These are phyloP conservation scores for Ogataea kodamae DNA, from an alignment of 805 yeast genomes.

Conservation along the genomic window DNA sequence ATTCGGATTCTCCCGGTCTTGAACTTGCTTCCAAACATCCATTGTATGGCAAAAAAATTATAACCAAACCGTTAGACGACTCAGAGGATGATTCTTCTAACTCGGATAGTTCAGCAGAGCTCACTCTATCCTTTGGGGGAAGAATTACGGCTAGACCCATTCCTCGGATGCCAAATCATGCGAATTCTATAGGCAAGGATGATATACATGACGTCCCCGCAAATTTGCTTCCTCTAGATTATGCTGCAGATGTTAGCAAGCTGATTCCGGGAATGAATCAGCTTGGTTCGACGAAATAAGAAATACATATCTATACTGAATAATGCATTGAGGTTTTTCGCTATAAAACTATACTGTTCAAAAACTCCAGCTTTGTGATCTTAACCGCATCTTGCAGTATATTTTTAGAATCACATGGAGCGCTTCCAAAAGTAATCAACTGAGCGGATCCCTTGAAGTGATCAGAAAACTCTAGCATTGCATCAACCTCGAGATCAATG, in stretches of 20 bases:
- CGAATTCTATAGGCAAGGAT: conserved; percentile 4
- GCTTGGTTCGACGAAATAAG: conserved; percentile 5
- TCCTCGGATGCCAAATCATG: conserved; percentile 3
- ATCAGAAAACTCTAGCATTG: conserved; percentile 8
- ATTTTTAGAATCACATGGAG: conserved; percentile 1
- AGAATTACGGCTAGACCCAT: conserved; percentile 1
- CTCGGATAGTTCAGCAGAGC: conserved; percentile 20
- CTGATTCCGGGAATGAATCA: conserved; percentile 13
- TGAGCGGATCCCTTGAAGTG: conserved; percentile 8
- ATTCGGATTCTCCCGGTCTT: too few relatives aligned
- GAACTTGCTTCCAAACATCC: conserved; percentile 11
- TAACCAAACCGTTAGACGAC: background rate
- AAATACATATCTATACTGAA: conserved; percentile 1
- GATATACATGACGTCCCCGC: conserved; percentile 16
- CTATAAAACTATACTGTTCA: conserved; percentile 11
- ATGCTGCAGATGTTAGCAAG: conserved; percentile 9
- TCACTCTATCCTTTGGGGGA: conserved; percentile 19
- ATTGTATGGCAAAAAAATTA: conserved; percentile 20
- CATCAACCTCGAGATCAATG: conserved; percentile 6
- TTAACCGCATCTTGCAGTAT: conserved; percentile 8
- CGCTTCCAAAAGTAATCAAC: conserved; percentile 3
- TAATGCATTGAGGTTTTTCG: conserved; percentile 4
- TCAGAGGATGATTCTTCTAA: conserved; percentile 15
- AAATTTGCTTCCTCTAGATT: conserved; percentile 10
- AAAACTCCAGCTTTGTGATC: conserved; percentile 6